A percentile compares a stretch with the other conserved stretches of the same genome.
Conservation (phyloP, 2,329 filamentous ascomycete species). For the Venturia carpophila region DNA sequence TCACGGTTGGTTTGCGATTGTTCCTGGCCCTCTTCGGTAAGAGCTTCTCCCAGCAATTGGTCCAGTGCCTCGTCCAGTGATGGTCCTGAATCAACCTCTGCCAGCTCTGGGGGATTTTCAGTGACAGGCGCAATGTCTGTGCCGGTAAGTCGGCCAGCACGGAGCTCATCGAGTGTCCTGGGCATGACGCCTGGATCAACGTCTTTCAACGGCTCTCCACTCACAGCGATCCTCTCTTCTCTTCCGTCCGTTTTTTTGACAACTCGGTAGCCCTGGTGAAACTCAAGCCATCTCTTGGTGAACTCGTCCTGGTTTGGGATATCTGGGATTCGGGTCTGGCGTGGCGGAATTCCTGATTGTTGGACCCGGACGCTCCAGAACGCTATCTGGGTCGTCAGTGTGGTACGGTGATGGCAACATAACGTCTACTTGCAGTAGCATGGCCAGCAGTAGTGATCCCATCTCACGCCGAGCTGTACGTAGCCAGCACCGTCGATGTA, state of each 20-base stretch:
- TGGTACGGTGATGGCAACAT: neutral
- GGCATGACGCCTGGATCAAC: slow-evolving; percentile 42
- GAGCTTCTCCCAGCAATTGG: slow-evolving; percentile 26
- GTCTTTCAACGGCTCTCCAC: slow-evolving; percentile 41
- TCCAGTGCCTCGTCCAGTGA: slow-evolving; percentile 30
- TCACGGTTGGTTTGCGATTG: neutral
- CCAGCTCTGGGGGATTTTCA: neutral
- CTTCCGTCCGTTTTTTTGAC: slow-evolving; percentile 35
- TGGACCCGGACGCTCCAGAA: slow-evolving; percentile 43
- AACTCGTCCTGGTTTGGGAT: slow-evolving; percentile 42
- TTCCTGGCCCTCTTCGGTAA: slow-evolving; percentile 14
- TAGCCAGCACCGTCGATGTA: slow-evolving; percentile 46
- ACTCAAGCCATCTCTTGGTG: slow-evolving; percentile 42
- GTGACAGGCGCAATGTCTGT: neutral
- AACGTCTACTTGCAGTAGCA: slow-evolving; percentile 35
- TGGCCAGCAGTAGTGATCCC: slow-evolving; percentile 46
- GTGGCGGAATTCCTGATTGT: slow-evolving; percentile 34
- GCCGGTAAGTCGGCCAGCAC: slow-evolving; percentile 22
- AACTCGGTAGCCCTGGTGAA: slow-evolving; percentile 40
- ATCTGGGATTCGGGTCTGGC: slow-evolving; percentile 40
- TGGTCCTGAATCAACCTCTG: neutral
- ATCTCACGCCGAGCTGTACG: slow-evolving; percentile 40
- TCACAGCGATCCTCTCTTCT: slow-evolving; percentile 38
- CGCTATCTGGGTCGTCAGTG: slow-evolving; percentile 26
- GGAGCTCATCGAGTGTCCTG: slow-evolving; percentile 39